phyloP scores from a whole-genome alignment of 805 yeast species.

The Wickerhamiella spandovensis region DNA sequence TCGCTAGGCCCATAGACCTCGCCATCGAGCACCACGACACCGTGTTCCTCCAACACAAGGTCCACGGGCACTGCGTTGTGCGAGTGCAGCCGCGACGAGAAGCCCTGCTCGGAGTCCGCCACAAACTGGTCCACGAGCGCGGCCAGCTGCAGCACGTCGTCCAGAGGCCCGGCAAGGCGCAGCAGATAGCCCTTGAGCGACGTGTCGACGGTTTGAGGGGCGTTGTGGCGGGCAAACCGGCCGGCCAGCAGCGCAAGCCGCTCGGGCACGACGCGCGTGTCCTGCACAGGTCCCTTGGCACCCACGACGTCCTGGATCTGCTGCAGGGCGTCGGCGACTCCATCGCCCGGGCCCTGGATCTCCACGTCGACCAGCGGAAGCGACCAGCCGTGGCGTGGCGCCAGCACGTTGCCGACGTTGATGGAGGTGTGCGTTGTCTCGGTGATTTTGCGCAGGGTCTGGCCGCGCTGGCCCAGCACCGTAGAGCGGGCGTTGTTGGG shows the following conservation, averaged over 20 bases:
- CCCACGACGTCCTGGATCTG: constrained; percentile 60
- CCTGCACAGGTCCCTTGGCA: constrained; percentile 39
- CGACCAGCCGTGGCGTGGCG: constrained; percentile 4
- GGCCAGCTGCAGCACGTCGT: constrained; percentile 24
- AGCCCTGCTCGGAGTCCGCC: not conserved
- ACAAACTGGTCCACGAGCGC: constrained; percentile 6
- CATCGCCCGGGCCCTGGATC: constrained; percentile 74
- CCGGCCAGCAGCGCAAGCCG: constrained; percentile 17
- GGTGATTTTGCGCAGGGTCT: constrained; percentile 6
- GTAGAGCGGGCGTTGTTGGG: constrained; percentile 13
- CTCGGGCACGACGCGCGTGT: constrained; percentile 22
- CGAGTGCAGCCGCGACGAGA: not conserved
- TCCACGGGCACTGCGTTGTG: constrained; percentile 3
- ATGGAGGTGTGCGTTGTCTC: constrained; percentile 5
- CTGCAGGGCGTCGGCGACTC: constrained; percentile 59
- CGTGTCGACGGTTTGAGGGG: not conserved
- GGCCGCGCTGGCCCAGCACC: constrained; percentile 14
- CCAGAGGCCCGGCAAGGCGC: not conserved
- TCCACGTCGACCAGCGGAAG: constrained; percentile 39
- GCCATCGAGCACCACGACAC: constrained; percentile 36
- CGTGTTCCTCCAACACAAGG: constrained; percentile 15
- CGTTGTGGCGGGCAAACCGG: not conserved
- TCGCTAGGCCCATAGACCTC: constrained; percentile 49
- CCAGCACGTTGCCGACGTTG: constrained; percentile 4
- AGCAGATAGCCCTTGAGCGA: not conserved